Evolutionary conservation across 1,139 yeast genomes (phyloP), one percentile per base, ranked within the genome.

Genomic region (Arxiozyma telluris): DNA sequence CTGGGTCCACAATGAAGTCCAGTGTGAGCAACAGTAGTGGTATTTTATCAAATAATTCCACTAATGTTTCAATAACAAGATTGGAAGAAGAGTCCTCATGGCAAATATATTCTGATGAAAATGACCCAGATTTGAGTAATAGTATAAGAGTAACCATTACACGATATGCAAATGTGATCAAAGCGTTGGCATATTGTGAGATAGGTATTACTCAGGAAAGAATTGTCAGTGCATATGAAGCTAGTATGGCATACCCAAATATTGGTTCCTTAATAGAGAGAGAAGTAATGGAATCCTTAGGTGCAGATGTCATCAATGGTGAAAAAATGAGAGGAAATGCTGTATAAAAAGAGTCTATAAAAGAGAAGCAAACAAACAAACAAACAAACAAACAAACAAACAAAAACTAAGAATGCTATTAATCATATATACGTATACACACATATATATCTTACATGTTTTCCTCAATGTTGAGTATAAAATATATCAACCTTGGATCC

Each of bases 1-100:
- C 74, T 46, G 76, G 79, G n/a, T 66, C 49, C 5, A n/a, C 49
- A 7, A 46, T 38, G 18, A 38, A 38, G n/a, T 44, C 48, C 22
- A 46, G 69, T 23, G 54, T 70, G 7, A 65, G 70, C 0, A 69
- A 69, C 6, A 66, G 67, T n/a, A 80, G 79, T 8, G 71, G 74
- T 1, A 81, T 80, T 59, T 52, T 62, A 17, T 52, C 63, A 20
- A 75, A 75, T 23, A 80, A 85, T 9, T 87, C 88, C 1, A 73
- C 76, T 55, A 87, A 79, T 4, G 81, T 83, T 1, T 78, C 93
- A 5, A 87, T 93, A 54, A 90, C 97, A 7, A 77, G 95, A 61
- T 73, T 93, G 50, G 98, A 94, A 67, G 97, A 93, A 66, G 96
- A 90, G 65, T 86, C 96, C 49, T 87, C 96, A 1, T 84, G 95